Evolutionary conservation across 2,329 filamentous ascomycete genomes (phyloP), one percentile per base, ranked within the genome.

Genomic region (Alternaria sp.): DNA sequence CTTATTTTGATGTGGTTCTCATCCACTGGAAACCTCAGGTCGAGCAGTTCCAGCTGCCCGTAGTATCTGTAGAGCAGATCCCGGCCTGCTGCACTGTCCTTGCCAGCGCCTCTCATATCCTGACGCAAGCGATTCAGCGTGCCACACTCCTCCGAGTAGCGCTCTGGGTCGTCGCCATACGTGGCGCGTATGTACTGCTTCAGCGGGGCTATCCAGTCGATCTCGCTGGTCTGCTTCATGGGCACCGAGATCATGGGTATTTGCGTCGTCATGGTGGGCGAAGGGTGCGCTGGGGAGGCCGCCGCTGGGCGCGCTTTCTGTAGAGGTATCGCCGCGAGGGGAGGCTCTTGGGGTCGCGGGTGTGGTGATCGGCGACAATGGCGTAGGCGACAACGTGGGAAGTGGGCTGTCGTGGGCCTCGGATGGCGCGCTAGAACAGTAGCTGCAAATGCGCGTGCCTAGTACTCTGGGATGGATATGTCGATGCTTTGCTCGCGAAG

Each of bases 1-100:
- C 92, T 93, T 75, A 99, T 97, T 84, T 98, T 98, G 84, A 99
- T 98, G 78, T 99, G 95, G 77, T 97, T 96, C 84, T 99, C 96
- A 74, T 99, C 96, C 49, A 99, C 94, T 0, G 96, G 96, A 77
- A 99, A 99, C 65, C 96, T 88, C 75, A 99, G 83, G 80, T 99
- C 96, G 66, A 99, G 84, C 56, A 99, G 86, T 83, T 99, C 96
- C 63, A 99, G 87, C 83, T 99, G 96, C 44, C 95, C 96, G 79
- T 99, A 99, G 82, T 99, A 99, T 78, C 96, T 88, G 80, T 99
- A 99, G 55, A 99, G 84, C 76, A 99, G 86, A 80, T 99, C 96
- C 75, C 96, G 86, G 51, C 96, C 96, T 6, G 94, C 92, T 21
- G 93, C 96, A 81, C 94, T 98, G 79, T 99, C 96, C 82, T 96